phyloP scores from a whole-genome alignment of 805 yeast species.

The Metschnikowia chrysomelidarum region DNA sequence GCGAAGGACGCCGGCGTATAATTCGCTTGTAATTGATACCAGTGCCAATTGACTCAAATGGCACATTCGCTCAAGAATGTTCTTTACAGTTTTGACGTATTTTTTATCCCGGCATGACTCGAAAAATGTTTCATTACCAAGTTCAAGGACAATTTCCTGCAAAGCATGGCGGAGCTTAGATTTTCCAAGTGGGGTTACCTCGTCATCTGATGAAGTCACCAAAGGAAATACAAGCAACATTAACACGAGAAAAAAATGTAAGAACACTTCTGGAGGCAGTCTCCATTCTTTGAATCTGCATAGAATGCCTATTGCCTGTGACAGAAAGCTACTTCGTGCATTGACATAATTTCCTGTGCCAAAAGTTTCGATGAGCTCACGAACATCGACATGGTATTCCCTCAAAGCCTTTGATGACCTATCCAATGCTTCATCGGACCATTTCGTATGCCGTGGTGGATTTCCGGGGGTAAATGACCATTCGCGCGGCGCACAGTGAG shows the following conservation, averaged over 20 bases:
- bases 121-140: not conserved
- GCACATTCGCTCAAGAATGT: no score
- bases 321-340: no score
- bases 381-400: not conserved
- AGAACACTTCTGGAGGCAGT: not conserved
- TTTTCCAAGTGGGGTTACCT: not conserved
- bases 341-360: not conserved
- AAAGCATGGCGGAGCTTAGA: not conserved
- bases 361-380: not conserved
- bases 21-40: no score
- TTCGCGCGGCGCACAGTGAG: slow-evolving; percentile 7
- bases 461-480: not conserved
- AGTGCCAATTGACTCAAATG: no score
- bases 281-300: no score
- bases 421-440: not conserved
- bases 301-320: no score
- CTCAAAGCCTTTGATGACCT: not conserved
- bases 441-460: slow-evolving; percentile 2
- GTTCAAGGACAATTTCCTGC: not conserved
- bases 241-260: slow-evolving; percentile 2
- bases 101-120: no score
- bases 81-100: no score
- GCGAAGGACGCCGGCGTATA: no score
- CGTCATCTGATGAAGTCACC: not conserved
- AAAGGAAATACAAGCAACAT: not conserved